Evolutionary conservation across 2,329 filamentous ascomycete species (phyloP), one percentile per base, ranked within the genome.

Genomic region (Colletotrichum sp.): DNA sequence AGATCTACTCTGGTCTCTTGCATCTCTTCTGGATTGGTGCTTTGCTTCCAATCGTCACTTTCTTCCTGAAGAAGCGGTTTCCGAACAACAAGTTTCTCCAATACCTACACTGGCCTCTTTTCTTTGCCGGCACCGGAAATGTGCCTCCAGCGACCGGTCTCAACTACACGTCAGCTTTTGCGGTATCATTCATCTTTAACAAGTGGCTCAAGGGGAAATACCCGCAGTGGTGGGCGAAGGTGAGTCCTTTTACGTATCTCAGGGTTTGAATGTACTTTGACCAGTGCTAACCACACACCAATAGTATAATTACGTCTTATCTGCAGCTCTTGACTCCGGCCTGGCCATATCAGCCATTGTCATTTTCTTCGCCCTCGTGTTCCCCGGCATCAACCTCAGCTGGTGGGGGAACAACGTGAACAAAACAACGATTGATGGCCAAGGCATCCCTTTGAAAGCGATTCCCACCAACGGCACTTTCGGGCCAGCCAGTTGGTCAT

Each of bases 21-120:
- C 87, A 89, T 76, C 88, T 90, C 79, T 90, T 90, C 82, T 89
- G 87, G 85, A 87, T 90, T 26, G 89, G 73, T 28, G 73, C 73
- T 2, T 13, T 75, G 7, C 16, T 75, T 12, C 73, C 73, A 3
- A 21, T 75, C 6, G 60, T 75, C 15, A 75, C 73, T 4, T 75
- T 75, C 26, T 75, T 75, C 13, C 64, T 75, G 18, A 72, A 67
- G 39, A 75, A 67, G 7, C 18, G 63, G 4, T 72, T 67, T 8
- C 69, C 73, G 18, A 18, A 43, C 16, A 75, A 57, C 8, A 72
- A 59, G 5, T 72, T 75, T 6, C 63, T 75, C 9, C 30, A 39
- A 0, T 30, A 75, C 9, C 73, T 75, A 7, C 73, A 75, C 55
- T 75, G 73, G 73, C 73, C 73, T 3, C 69, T 75, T 3, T 72